Evolutionary conservation across 345 rosid genomes (phyloP).

Genomic region (Euphorbia pulcherrima): DNA sequence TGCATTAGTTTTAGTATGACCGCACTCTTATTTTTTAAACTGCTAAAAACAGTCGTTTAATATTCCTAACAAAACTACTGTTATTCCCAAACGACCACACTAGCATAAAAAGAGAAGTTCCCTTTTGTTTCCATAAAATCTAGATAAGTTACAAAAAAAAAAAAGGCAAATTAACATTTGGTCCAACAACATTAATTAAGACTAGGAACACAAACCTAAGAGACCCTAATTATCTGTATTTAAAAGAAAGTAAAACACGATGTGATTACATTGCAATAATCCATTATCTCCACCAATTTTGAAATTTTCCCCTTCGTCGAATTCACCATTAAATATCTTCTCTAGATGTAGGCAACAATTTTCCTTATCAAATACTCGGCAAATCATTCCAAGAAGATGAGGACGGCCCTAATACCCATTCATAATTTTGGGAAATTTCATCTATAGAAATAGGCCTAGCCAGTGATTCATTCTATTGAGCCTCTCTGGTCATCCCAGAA

Average conservation of each 20-base stretch:
- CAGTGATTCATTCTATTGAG: slow-evolving; percentile 16
- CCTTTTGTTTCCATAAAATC: neutral
- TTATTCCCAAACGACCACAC: no score
- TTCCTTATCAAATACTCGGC: slow-evolving; percentile 53
- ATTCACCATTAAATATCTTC: no score
- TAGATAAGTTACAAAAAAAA: neutral
- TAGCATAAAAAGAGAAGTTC: neutral
- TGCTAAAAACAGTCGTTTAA: no score
- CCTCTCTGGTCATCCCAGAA: slow-evolving; percentile 15
- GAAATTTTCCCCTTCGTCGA: no score
- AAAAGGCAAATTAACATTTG: no score
- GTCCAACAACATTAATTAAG: neutral
- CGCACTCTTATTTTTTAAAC: no score
- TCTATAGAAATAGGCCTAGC: neutral
- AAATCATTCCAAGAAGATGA: slow-evolving; percentile 55
- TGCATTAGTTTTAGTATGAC: no score
- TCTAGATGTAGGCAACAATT: neutral
- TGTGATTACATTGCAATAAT: no score
- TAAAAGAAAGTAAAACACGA: neutral
- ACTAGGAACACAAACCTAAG: neutral
- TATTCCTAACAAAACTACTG: no score
- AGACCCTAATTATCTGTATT: slow-evolving; percentile 2
- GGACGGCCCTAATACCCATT: slow-evolving; percentile 33
- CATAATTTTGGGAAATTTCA: slow-evolving; percentile 26
- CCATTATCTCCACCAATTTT: no score